phyloP scores from a whole-genome alignment of 768 basidiomycete genomes.

The Tylopilus plumbeoviolaceoides region DNA sequence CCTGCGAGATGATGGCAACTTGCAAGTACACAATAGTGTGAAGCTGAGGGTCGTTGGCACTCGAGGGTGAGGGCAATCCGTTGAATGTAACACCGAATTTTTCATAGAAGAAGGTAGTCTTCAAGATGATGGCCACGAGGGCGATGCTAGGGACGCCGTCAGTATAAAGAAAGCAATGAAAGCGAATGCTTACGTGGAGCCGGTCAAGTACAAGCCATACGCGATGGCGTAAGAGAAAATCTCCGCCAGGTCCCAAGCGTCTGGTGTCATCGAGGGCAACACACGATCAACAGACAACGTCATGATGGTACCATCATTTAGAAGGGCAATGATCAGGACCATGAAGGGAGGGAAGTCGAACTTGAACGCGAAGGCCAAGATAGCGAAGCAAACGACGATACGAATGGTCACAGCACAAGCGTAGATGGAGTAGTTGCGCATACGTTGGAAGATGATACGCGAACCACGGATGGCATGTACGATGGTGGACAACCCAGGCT shows the following conservation, averaged over 20 bases:
- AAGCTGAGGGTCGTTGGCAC: constrained; percentile 60
- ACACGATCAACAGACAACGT: constrained; percentile 95
- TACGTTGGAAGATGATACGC: constrained; percentile 99
- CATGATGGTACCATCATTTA: constrained; percentile 99
- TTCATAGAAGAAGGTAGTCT: constrained; percentile 86
- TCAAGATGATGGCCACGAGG: constrained; percentile 78
- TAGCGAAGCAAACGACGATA: constrained; percentile 96
- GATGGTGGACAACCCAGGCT: constrained; percentile 98
- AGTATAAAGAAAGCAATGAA: constrained; percentile 9
- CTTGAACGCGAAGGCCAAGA: constrained; percentile 93
- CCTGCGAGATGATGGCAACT: constrained; percentile 98
- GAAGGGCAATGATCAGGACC: constrained; percentile 94
- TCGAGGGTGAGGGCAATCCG: constrained; percentile 21
- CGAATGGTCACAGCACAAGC: constrained; percentile 96
- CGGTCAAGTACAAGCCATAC: constrained; percentile 90
- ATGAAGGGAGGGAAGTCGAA: constrained; percentile 99
- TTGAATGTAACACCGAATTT: constrained; percentile 71
- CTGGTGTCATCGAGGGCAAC: constrained; percentile 86
- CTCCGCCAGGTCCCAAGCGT: constrained; percentile 94
- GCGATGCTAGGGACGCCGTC: constrained; percentile 47
- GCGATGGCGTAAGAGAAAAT: constrained; percentile 95
- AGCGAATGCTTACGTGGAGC: constrained; percentile 69
- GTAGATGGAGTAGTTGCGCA: constrained; percentile 99
- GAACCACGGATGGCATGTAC: constrained; percentile 98
- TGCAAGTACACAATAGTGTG: constrained; percentile 94